These are phyloP conservation scores for Backusella westeae DNA, from an alignment of 192 early-diverging fungal genomes.

Conservation along the genomic window DNA sequence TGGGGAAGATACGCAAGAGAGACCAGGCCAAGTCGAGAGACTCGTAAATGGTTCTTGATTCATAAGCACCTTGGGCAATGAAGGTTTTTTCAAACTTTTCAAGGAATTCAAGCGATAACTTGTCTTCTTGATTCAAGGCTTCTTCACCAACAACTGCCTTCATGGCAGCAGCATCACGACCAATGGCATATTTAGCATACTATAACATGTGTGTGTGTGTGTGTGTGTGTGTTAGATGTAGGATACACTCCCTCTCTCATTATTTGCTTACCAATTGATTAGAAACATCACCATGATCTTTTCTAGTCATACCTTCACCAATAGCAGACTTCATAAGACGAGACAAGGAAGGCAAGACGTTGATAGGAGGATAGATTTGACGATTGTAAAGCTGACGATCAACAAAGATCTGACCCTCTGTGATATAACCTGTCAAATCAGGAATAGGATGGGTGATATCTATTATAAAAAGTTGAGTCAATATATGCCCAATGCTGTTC, in stretches of 20 bases:
- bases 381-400: constrained; percentile 98
- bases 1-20: constrained; percentile 98
- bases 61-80: constrained; percentile 94
- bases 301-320: constrained; percentile 95
- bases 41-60: constrained; percentile 96
- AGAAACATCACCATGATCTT: constrained; percentile 98
- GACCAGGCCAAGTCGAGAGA: constrained; percentile 98
- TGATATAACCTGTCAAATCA: constrained; percentile 99
- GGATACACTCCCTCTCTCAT: too few relatives aligned
- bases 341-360: constrained; percentile 97
- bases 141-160: constrained; percentile 99
- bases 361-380: constrained; percentile 99
- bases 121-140: constrained; percentile 97
- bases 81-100: constrained; percentile 99
- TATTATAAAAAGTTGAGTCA: constrained; percentile 8
- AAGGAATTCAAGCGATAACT: constrained; percentile 95
- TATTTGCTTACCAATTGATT: constrained; percentile 79
- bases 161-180: constrained; percentile 97
- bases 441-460: constrained; percentile 99
- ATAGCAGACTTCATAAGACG: constrained; percentile 99
- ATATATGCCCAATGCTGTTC: too few relatives aligned
- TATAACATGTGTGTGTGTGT: constrained; percentile 2
- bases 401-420: constrained; percentile 99
- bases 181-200: constrained; percentile 99
- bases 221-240: not conserved